phyloP scores from a whole-genome alignment of 768 basidiomycete species.

The Terana coerulea region DNA sequence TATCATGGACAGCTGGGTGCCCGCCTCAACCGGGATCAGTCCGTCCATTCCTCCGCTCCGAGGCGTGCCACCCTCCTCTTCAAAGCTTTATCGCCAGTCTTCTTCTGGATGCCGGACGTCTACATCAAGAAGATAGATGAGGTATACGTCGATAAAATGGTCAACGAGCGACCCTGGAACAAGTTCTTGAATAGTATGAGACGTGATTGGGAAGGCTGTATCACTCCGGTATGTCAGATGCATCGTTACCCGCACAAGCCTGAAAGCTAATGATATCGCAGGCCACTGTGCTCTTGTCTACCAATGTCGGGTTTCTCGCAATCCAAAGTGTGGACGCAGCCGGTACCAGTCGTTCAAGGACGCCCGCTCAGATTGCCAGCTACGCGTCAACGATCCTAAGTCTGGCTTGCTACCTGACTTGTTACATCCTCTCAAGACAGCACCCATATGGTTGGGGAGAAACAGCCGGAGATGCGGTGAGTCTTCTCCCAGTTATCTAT shows the following conservation, averaged over 20 bases:
- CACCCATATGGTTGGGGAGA: constrained; percentile 31
- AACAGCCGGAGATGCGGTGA: constrained; percentile 33
- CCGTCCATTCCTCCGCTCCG: constrained; percentile 25
- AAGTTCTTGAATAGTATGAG: constrained; percentile 40
- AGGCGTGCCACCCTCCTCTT: background rate
- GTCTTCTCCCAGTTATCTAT: constrained; percentile 7
- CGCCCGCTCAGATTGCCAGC: constrained; percentile 34
- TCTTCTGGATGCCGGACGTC: constrained; percentile 34
- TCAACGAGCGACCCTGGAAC: constrained; percentile 40
- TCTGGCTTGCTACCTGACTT: constrained; percentile 40
- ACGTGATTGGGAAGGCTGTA: constrained; percentile 16
- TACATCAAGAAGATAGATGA: constrained; percentile 42
- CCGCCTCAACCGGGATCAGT: constrained; percentile 34
- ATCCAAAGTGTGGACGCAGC: constrained; percentile 43
- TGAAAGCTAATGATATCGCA: constrained; percentile 22
- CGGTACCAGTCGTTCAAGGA: constrained; percentile 13
- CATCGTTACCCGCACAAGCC: background rate
- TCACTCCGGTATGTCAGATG: constrained; percentile 39
- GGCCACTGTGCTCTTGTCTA: constrained; percentile 57
- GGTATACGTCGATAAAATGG: constrained; percentile 46
- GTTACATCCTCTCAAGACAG: constrained; percentile 39
- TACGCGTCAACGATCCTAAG: constrained; percentile 42
- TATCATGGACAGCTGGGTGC: constrained; percentile 40
- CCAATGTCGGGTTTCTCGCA: constrained; percentile 57
- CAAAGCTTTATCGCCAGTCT: background rate